A percentile compares a stretch with the other conserved stretches of the same genome.
These are phyloP conservation scores for Saccharomycopsis capsularis DNA, from an alignment of 805 yeast genomes.

Conservation along the genomic window DNA sequence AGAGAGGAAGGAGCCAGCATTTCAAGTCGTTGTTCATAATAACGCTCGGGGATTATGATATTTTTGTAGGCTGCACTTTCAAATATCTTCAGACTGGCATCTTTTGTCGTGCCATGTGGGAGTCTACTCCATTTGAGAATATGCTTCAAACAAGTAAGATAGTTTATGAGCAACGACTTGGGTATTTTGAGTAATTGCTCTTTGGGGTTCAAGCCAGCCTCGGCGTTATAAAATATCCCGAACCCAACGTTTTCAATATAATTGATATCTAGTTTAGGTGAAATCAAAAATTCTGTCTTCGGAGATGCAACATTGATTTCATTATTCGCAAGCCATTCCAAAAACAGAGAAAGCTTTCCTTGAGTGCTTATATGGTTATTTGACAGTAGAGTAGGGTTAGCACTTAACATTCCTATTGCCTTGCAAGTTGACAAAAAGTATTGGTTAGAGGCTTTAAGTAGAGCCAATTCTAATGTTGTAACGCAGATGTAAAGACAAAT, in stretches of 20 bases:
- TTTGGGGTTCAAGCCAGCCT: not conserved
- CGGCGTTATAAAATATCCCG: slow-evolving; percentile 7
- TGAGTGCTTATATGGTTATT: too few species aligned
- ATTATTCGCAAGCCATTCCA: not conserved
- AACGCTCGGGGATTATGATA: not conserved
- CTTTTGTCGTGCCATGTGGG: not conserved
- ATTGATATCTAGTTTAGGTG: slow-evolving; percentile 2
- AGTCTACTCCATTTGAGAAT: not conserved
- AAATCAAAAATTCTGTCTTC: not conserved
- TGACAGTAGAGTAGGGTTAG: too few species aligned
- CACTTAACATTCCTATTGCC: too few species aligned
- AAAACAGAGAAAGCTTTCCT: too few species aligned
- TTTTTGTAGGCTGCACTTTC: not conserved
- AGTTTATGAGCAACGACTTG: slow-evolving; percentile 9
- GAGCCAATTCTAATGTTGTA: too few species aligned
- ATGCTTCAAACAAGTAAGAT: slow-evolving; percentile 10
- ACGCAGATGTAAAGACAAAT: too few species aligned
- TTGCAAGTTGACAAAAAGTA: too few species aligned
- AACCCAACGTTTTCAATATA: slow-evolving; percentile 6
- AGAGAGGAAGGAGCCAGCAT: not conserved
- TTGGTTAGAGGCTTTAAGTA: too few species aligned
- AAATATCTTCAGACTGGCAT: not conserved
- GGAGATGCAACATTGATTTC: not conserved
- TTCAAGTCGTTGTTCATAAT: not conserved
- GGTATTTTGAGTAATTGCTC: slow-evolving; percentile 11